Evolutionary conservation across 2,329 filamentous ascomycete genomes (phyloP).

Genomic region (Didymella pomorum): DNA sequence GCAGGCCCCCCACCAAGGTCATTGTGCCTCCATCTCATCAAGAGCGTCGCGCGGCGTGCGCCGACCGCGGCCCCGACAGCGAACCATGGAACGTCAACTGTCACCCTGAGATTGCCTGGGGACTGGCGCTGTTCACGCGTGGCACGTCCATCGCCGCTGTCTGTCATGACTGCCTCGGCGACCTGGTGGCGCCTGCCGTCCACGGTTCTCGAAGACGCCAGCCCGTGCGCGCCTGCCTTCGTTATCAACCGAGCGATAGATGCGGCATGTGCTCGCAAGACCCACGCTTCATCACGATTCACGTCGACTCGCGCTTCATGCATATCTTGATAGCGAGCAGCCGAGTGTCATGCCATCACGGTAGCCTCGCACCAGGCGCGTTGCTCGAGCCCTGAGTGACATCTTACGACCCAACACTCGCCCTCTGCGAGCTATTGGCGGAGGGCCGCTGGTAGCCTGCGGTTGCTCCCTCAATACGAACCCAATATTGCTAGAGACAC

Average conservation of each 20-base stretch:
- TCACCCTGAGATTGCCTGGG: slow-evolving; percentile 7
- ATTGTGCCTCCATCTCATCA: background rate
- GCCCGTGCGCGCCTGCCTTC: slow-evolving; percentile 12
- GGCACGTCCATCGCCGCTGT: slow-evolving; percentile 1
- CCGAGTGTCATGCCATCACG: background rate
- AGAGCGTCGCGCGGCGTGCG: slow-evolving; percentile 11
- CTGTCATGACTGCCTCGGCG: slow-evolving; percentile 10
- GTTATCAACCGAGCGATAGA: slow-evolving; percentile 11
- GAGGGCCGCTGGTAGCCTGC: slow-evolving; percentile 3
- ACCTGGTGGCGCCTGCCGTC: slow-evolving; percentile 15
- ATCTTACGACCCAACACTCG: slow-evolving; percentile 1
- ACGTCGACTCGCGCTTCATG: slow-evolving; percentile 1
- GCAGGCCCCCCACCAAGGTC: slow-evolving; percentile 2
- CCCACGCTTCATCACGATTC: slow-evolving; percentile 2
- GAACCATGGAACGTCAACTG: slow-evolving; percentile 21
- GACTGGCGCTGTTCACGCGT: background rate
- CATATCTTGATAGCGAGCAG: slow-evolving; percentile 2
- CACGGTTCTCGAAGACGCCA: slow-evolving; percentile 8
- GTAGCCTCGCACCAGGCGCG: slow-evolving; percentile 11
- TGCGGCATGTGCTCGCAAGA: slow-evolving; percentile 19
- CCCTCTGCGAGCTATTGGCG: slow-evolving; percentile 8
- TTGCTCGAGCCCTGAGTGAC: slow-evolving; percentile 11
- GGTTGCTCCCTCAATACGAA: slow-evolving; percentile 13
- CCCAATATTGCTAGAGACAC: slow-evolving; percentile 16
- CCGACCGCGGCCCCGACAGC: slow-evolving; percentile 15